A percentile compares a stretch with the other conserved stretches of the same genome.
Conservation (phyloP, 2,329 filamentous ascomycete genomes). For the Blastomyces parvus region DNA sequence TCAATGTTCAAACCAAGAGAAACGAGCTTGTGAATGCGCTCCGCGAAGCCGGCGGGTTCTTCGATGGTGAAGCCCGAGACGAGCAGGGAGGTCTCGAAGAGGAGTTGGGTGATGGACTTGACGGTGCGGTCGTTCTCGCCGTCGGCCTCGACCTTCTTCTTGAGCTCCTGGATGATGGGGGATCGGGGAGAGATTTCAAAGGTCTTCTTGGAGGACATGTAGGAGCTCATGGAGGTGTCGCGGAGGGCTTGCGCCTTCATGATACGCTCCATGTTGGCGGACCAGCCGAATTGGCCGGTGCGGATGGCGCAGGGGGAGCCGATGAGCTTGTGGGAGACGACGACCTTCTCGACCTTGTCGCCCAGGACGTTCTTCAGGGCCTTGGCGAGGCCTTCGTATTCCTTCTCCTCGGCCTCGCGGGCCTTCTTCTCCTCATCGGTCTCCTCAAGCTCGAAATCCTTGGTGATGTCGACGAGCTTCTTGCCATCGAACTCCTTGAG, state of each 20-base stretch:
- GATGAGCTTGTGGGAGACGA: conserved; percentile 94
- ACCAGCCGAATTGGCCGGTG: conserved; percentile 99
- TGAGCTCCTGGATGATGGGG: conserved; percentile 95
- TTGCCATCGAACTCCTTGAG: conserved; percentile 99
- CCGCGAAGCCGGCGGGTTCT: conserved; percentile 92
- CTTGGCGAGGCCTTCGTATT: conserved; percentile 92
- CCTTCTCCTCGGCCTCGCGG: conserved; percentile 96
- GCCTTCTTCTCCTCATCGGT: conserved; percentile 97
- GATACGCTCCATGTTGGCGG: conserved; percentile 99
- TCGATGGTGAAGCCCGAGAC: conserved; percentile 99
- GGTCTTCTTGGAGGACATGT: conserved; percentile 99
- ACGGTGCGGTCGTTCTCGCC: conserved; percentile 98
- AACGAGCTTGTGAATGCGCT: conserved; percentile 99
- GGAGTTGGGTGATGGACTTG: conserved; percentile 96
- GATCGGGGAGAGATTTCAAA: conserved; percentile 99
- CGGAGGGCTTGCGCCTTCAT: conserved; percentile 99
- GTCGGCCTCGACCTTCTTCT: conserved; percentile 96
- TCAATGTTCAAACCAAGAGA: conserved; percentile 96
- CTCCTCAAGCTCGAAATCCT: conserved; percentile 99
- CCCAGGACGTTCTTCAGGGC: conserved; percentile 97
- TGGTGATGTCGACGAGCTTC: conserved; percentile 99
- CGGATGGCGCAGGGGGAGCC: conserved; percentile 95
- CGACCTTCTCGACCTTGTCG: conserved; percentile 99
- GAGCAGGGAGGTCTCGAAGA: conserved; percentile 97
- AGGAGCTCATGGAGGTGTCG: conserved; percentile 98